Percentiles rank a stretch among this genome's conserved stretches.
Evolutionary conservation across 2,329 filamentous ascomycete species (phyloP).

Genomic region (Fusarium compactum): DNA sequence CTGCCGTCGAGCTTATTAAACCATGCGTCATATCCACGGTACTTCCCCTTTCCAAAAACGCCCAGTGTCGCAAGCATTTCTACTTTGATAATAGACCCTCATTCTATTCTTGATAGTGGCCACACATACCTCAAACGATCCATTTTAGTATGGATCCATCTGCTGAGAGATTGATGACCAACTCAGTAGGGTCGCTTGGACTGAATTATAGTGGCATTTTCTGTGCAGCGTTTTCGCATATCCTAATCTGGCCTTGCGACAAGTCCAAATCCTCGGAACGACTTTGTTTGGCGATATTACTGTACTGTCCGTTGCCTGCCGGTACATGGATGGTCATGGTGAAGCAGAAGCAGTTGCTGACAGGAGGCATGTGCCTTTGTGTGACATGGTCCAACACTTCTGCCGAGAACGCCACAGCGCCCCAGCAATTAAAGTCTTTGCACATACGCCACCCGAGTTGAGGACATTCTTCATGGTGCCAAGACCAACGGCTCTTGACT

Average conservation of each 20-base stretch:
- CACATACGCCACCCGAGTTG: conserved; percentile 17
- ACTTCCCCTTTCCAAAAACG: not conserved
- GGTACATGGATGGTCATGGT: conserved; percentile 39
- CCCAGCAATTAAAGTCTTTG: conserved; percentile 8
- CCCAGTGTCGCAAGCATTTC: conserved; percentile 4
- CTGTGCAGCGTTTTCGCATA: conserved; percentile 1
- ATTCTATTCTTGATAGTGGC: conserved; percentile 14
- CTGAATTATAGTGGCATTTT: conserved; percentile 20
- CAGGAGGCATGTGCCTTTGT: conserved; percentile 26
- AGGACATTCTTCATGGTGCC: conserved; percentile 15
- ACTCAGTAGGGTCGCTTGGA: conserved; percentile 14
- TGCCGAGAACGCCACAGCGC: conserved; percentile 24
- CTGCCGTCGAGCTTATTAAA: conserved; percentile 26
- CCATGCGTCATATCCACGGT: conserved; percentile 6
- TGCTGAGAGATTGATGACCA: conserved; percentile 23
- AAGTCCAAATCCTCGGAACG: conserved; percentile 24
- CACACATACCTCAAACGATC: conserved; percentile 10
- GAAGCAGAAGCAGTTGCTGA: conserved; percentile 30
- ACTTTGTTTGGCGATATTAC: conserved; percentile 28
- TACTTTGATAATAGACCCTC: conserved; percentile 4
- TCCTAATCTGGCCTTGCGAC: conserved; percentile 6
- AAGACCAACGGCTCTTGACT: conserved; percentile 19
- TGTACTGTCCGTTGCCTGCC: conserved; percentile 41
- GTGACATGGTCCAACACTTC: conserved; percentile 38
- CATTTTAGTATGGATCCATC: conserved; percentile 21